These are phyloP conservation scores for Porphyrellus cyaneotinctus DNA, from an alignment of 768 basidiomycete genomes.

Conservation along the genomic window DNA sequence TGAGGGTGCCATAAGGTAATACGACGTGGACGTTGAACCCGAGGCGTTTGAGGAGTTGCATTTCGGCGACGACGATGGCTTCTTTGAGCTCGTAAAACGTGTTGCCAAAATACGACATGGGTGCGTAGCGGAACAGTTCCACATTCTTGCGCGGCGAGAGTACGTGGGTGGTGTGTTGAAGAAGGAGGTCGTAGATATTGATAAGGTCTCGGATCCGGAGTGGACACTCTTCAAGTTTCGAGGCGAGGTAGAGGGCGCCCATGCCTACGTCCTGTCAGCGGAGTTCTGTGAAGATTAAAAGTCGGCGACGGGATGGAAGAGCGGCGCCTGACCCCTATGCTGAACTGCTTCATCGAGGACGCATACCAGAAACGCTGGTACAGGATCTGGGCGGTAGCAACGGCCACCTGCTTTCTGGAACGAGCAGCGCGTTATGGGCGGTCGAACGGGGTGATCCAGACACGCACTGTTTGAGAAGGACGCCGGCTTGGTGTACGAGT, in stretches of 20 bases:
- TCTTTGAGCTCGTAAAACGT: slow-evolving; percentile 96
- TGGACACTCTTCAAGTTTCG: slow-evolving; percentile 90
- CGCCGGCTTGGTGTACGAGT: slow-evolving; percentile 91
- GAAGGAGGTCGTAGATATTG: slow-evolving; percentile 87
- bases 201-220: slow-evolving; percentile 90
- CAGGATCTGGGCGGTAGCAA: slow-evolving; percentile 93
- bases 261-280: slow-evolving; percentile 72
- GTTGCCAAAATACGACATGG: slow-evolving; percentile 86
- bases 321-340: slow-evolving; percentile 69
- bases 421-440: slow-evolving; percentile 5
- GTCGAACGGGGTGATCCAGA: not conserved
- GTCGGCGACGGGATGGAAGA: slow-evolving; percentile 3
- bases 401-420: slow-evolving; percentile 88
- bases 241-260: slow-evolving; percentile 84
- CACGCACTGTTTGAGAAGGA: slow-evolving; percentile 82
- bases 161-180: slow-evolving; percentile 65
- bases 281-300: slow-evolving; percentile 7
- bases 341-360: slow-evolving; percentile 90
- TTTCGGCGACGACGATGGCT: slow-evolving; percentile 88
- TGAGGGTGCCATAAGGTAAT: slow-evolving; percentile 88
- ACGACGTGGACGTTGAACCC: slow-evolving; percentile 95
- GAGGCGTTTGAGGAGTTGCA: slow-evolving; percentile 94
- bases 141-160: slow-evolving; percentile 28
- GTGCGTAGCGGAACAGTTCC: slow-evolving; percentile 58
- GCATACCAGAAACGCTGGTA: slow-evolving; percentile 98